A percentile compares a stretch with the other conserved stretches of the same genome.
phyloP scores from a whole-genome alignment of 345 rosid species.

The Eucalyptus caleyi region DNA sequence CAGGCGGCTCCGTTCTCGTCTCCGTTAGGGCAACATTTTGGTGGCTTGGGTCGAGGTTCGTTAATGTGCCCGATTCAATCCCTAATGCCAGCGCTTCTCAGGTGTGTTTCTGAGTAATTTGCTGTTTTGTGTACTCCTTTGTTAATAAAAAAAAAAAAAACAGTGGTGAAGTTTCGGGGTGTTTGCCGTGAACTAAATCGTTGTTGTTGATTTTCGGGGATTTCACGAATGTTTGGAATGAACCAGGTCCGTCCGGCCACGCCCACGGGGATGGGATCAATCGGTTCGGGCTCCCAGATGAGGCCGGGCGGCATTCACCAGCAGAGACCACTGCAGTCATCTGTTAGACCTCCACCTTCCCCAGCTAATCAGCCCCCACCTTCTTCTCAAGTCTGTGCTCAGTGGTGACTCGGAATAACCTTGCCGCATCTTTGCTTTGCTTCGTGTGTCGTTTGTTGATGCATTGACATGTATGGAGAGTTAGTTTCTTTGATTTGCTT shows the following conservation, averaged over 20 bases:
- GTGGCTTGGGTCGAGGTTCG: conserved; percentile 38
- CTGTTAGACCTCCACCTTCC: conserved; percentile 48
- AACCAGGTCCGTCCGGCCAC: not conserved
- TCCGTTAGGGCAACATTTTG: conserved; percentile 55
- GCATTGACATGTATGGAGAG: not conserved
- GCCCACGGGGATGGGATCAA: not conserved
- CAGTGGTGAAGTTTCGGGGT: not conserved
- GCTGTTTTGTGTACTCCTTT: not conserved
- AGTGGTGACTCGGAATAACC: not conserved
- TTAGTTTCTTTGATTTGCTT: not conserved
- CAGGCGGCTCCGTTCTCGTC: conserved; percentile 43
- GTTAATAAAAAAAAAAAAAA: not conserved
- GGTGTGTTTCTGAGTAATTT: conserved; percentile 10
- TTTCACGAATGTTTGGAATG: not conserved
- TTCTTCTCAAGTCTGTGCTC: conserved; percentile 45
- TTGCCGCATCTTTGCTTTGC: not conserved
- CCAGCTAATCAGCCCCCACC: conserved; percentile 35
- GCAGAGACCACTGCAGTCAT: conserved; percentile 63
- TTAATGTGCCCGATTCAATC: conserved; percentile 32
- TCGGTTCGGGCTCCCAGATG: conserved; percentile 48
- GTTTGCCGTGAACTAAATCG: not conserved
- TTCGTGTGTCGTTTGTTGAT: not conserved
- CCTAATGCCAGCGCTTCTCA: conserved; percentile 35
- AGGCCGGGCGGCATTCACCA: conserved; percentile 73
- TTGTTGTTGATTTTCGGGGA: not conserved